phyloP scores from a whole-genome alignment of 2,329 filamentous ascomycete genomes.

The Aspergillus sp. region DNA sequence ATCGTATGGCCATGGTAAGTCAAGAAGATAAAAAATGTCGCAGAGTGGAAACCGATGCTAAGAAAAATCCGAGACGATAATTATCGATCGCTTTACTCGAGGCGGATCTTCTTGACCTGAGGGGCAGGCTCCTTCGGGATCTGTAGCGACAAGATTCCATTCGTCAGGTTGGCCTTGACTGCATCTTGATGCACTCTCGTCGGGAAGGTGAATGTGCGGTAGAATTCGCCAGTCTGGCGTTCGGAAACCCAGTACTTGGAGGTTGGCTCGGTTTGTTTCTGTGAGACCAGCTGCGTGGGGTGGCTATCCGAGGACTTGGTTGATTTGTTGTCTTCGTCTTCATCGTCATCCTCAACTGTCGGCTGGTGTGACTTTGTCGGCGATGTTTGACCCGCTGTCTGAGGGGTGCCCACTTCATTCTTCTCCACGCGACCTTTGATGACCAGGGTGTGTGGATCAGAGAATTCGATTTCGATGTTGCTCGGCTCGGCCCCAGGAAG shows the following conservation, averaged over 20 bases:
- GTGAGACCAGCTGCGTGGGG: conserved; percentile 27
- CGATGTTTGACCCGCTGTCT: conserved; percentile 22
- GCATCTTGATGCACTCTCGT: conserved; percentile 58
- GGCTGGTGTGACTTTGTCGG: conserved; percentile 44
- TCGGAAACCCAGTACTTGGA: conserved; percentile 60
- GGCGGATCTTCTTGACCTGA: conserved; percentile 54
- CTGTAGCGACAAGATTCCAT: conserved; percentile 58
- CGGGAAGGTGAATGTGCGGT: conserved; percentile 59
- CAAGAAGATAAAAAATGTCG: neutral
- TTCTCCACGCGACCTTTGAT: conserved; percentile 45
- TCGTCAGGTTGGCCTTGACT: conserved; percentile 60
- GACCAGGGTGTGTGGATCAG: conserved; percentile 46
- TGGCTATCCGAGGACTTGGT: conserved; percentile 13
- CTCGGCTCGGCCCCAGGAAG: conserved; percentile 47
- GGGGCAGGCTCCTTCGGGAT: conserved; percentile 58
- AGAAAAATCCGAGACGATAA: neutral
- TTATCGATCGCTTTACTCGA: conserved; percentile 30
- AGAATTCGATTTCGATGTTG: conserved; percentile 50
- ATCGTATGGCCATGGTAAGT: conserved; percentile 2
- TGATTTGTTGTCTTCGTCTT: conserved; percentile 21
- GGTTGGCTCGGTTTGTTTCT: conserved; percentile 18
- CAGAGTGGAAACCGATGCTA: neutral
- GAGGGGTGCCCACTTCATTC: conserved; percentile 21
- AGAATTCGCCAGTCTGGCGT: conserved; percentile 59
- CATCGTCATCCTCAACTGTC: conserved; percentile 57